Evolutionary conservation across 2,329 filamentous ascomycete species (phyloP).

Genomic region (Colletotrichum incanum): DNA sequence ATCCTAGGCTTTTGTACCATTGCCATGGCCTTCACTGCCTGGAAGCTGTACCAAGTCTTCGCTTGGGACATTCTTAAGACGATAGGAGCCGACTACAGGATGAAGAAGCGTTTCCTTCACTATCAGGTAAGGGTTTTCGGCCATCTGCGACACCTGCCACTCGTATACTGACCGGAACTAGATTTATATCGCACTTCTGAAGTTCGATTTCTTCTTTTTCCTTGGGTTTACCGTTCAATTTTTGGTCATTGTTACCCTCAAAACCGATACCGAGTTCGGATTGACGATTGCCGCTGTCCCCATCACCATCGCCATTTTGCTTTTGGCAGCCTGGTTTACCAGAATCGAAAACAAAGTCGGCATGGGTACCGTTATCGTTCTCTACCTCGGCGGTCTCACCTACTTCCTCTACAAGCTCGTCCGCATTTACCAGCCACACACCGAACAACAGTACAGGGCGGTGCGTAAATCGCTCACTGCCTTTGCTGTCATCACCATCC

Average conservation of each 20-base stretch:
- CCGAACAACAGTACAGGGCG: conserved; percentile 76
- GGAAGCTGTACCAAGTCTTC: conserved; percentile 98
- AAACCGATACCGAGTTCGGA: conserved; percentile 81
- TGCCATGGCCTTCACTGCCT: conserved; percentile 82
- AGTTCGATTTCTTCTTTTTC: conserved; percentile 99
- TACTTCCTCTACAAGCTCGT: conserved; percentile 99
- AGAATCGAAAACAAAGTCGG: conserved; percentile 85
- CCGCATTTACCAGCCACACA: conserved; percentile 86
- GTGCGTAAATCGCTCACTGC: conserved; percentile 90
- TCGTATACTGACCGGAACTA: conserved; percentile 53
- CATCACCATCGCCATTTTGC: conserved; percentile 89
- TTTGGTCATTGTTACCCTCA: conserved; percentile 86
- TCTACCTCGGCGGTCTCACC: conserved; percentile 90
- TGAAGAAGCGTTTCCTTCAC: conserved; percentile 96
- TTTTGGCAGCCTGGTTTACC: conserved; percentile 88
- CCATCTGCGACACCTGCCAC: background rate
- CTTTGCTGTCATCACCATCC: conserved; percentile 93
- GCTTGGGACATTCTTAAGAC: conserved; percentile 99
- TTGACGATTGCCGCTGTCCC: conserved; percentile 92
- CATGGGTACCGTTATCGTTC: conserved; percentile 83
- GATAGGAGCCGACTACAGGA: conserved; percentile 95
- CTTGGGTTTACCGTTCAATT: conserved; percentile 99
- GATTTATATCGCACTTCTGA: conserved; percentile 98
- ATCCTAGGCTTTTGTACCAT: conserved; percentile 85
- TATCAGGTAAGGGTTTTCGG: conserved; percentile 82